Base-by-base conservation (phyloP, 768 basidiomycete genomes). In the Suillus plorans region DNA sequence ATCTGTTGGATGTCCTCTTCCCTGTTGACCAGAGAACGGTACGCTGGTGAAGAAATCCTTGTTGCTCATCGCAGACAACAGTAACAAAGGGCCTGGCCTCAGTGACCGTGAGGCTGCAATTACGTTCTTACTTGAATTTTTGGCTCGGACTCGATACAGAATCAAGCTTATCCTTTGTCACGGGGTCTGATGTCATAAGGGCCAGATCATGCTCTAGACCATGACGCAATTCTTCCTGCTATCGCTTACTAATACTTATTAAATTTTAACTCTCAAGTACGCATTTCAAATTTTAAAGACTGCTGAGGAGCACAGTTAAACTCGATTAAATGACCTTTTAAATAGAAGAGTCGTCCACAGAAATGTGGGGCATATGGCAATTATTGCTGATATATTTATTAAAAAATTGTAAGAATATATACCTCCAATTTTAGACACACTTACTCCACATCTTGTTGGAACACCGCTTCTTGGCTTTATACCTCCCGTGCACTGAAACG, bases 1-100 rank as follows among this genome's bases (percentile, higher is more conserved):
- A 28, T 64, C 57, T 49, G 62, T 64, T 31, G 68, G 66, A 6
- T 20, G 41, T 2, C 10, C 18, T 42, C 58, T 41, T 9, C 25
- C 5, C 6, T 61, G 36, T 45, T 63, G 63, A 39, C 49, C 55
- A 64, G 70, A 68, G 39, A 67, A 69, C 1, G 69, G 67, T 18
- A 78, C 78, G 34, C 73, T 77, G 50, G 72, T 73, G 72, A 84
- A 82, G 75, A 82, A 84, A 73, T 84, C 82, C 69, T 69, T 39
- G 59, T 59, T 31, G 53, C n/a, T 41, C 41, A 55, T 37, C 16
- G 49, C 28, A 42, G 37, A 18, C 50, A 61, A 61, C 45, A 31
- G 49, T 25, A 13, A 36, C 22, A 44, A n/a, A 44, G 9, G 45
- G 12, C 34, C 49, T 28, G 49, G n/a, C 36, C 36, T 37, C 53